phyloP scores from a whole-genome alignment of 208 protist genomes.

The Plasmodiophora brassicae region DNA sequence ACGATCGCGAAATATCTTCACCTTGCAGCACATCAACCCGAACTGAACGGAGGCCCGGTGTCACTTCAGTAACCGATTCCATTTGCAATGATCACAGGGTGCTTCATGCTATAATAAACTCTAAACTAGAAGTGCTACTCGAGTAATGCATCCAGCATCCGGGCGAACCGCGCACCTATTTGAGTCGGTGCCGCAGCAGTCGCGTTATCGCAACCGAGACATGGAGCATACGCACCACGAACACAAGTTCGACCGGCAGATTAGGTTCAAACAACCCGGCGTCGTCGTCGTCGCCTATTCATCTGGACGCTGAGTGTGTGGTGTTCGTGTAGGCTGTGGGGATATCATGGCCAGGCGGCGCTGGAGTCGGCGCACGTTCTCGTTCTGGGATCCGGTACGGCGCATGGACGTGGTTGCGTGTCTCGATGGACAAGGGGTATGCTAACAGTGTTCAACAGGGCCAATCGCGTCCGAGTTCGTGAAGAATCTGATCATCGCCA shows the following conservation, averaged over 20 bases:
- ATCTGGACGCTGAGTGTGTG: background rate
- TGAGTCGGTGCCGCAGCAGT: too few species aligned
- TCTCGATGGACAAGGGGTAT: background rate
- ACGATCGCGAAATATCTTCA: too few species aligned
- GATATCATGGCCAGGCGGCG: background rate
- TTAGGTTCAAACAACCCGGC: background rate
- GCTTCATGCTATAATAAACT: too few species aligned
- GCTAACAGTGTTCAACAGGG: background rate
- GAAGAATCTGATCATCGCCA: background rate
- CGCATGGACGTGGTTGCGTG: too few species aligned
- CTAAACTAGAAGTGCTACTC: too few species aligned
- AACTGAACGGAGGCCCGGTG: too few species aligned
- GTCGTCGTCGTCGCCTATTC: background rate
- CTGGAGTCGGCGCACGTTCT: background rate
- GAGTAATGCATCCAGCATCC: too few species aligned
- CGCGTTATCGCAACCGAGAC: too few species aligned
- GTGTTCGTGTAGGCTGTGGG: constrained; percentile 21
- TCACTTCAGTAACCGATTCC: too few species aligned
- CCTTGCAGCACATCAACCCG: too few species aligned
- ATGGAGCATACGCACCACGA: constrained; percentile 7
- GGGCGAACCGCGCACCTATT: too few species aligned
- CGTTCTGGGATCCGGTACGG: constrained; percentile 20
- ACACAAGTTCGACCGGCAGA: constrained; percentile 27
- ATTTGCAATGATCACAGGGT: too few species aligned
- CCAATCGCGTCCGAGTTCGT: constrained; percentile 16